Percentiles rank a stretch among this genome's conserved stretches.
Evolutionary conservation across 805 yeast genomes (phyloP).

Genomic region (Metschnikowia lachancei): DNA sequence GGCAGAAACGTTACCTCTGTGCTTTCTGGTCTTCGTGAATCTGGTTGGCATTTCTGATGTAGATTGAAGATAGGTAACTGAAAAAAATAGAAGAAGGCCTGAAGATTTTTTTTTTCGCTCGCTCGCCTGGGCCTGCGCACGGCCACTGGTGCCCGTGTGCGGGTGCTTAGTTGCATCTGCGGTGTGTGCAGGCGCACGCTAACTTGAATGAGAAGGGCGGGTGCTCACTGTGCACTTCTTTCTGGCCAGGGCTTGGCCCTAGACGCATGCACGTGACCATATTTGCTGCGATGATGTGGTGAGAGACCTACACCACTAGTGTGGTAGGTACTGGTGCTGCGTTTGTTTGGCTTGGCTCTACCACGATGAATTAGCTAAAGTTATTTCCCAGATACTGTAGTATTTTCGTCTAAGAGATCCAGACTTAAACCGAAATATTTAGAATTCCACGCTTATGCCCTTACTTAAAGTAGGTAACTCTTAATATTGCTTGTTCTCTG

Average conservation of each 20-base stretch:
- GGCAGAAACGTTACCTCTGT: conserved; percentile 99
- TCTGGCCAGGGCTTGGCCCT: conserved; percentile 16
- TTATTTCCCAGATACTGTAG: too few species aligned
- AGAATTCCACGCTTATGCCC: too few species aligned
- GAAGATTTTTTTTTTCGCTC: conserved; percentile 17
- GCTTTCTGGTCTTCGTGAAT: conserved; percentile 99
- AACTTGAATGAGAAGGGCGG: not conserved
- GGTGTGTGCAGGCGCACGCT: conserved; percentile 4
- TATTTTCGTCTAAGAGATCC: too few species aligned
- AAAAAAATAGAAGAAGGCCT: conserved; percentile 9
- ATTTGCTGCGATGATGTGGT: not conserved
- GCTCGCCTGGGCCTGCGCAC: conserved; percentile 11
- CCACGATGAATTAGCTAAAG: too few species aligned
- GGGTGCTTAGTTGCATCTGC: conserved; percentile 2
- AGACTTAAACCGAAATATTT: too few species aligned
- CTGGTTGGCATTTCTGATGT: conserved; percentile 85
- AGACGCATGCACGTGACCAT: conserved; percentile 14
- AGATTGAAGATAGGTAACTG: conserved; percentile 16
- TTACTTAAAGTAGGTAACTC: too few species aligned
- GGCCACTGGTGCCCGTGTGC: conserved; percentile 6
- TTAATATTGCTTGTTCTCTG: too few species aligned
- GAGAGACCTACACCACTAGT: not conserved
- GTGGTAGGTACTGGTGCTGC: too few species aligned
- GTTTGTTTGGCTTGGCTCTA: too few species aligned
- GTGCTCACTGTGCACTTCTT: not conserved